Evolutionary conservation across 2,329 filamentous ascomycete genomes (phyloP).

Genomic region (Pseudodiploospora longispora): DNA sequence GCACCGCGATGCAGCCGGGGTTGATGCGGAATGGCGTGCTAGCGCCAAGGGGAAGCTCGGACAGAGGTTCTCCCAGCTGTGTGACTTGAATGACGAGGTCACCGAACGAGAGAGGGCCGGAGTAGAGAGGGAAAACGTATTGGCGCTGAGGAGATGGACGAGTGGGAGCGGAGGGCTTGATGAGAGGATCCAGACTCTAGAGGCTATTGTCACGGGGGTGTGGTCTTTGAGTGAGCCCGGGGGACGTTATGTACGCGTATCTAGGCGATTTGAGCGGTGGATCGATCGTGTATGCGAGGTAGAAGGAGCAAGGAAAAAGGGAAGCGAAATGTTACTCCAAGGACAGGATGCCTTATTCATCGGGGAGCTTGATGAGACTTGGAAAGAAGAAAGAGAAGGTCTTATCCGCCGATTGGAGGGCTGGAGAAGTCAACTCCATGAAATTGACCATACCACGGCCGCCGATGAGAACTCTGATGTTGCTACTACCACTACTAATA

Average conservation of each 20-base stretch:
- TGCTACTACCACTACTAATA: background rate
- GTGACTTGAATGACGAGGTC: slow-evolving; percentile 25
- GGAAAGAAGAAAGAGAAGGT: slow-evolving; percentile 50
- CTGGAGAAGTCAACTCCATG: slow-evolving; percentile 41
- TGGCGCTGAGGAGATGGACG: slow-evolving; percentile 46
- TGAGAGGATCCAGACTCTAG: slow-evolving; percentile 49
- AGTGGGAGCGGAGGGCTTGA: slow-evolving; percentile 34
- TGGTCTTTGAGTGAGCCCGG: slow-evolving; percentile 49
- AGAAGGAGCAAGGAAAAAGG: slow-evolving; percentile 33
- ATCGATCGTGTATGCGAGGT: slow-evolving; percentile 38
- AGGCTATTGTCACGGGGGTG: slow-evolving; percentile 46
- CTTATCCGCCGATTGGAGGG: slow-evolving; percentile 47
- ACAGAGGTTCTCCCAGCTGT: slow-evolving; percentile 34
- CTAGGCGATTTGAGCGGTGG: slow-evolving; percentile 54
- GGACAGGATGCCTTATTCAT: slow-evolving; percentile 38
- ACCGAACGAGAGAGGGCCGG: slow-evolving; percentile 31
- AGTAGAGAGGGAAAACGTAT: slow-evolving; percentile 42
- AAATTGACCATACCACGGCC: slow-evolving; percentile 22
- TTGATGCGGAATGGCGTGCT: slow-evolving; percentile 43
- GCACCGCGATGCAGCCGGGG: slow-evolving; percentile 44
- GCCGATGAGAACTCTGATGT: slow-evolving; percentile 17
- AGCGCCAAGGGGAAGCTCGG: slow-evolving; percentile 45
- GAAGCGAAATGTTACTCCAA: slow-evolving; percentile 24
- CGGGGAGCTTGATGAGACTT: slow-evolving; percentile 45
- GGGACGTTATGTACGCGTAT: slow-evolving; percentile 47